Evolutionary conservation across 352 stramenopile genomes (phyloP), one percentile per base, ranked within the genome.

Genomic region (Phytopythium aichiense): DNA sequence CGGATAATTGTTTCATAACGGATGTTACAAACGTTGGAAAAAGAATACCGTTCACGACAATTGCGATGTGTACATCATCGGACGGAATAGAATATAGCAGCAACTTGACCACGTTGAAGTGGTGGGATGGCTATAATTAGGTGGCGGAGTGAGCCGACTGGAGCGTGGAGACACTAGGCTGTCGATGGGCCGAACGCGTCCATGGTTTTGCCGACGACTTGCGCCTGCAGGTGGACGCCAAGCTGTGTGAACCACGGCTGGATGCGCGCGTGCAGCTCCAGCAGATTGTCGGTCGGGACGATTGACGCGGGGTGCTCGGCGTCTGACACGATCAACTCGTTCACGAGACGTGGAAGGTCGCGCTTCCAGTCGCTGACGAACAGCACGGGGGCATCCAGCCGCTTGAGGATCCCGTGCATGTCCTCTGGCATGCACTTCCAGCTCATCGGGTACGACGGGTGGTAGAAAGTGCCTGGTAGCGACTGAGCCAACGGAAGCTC

Each of bases 381-480:
- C 13, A 88, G 60, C 46, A 88, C 79, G 1, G 79, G 79, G 2
- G 76, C 79, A n/a, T 81, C 65, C 31, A 81, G 67, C 5, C 67
- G 63, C 23, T 71, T 78, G 45, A 88, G 67, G 22, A 88, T 70
- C 0, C 72, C 65, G 37, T 88, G 79, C 11, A 88, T 66, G 45
- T 88, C 79, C 61, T 84, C 71, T 20, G 70, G 72, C 18, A 76
- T 65, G 42, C 79, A 88, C 7, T 77, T 78, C 79, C 79, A 88
- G 4, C 69, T 79, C 49, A 66, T 71, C 22, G 79, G 79, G 43
- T 88, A 88, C 38, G 79, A 79, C 18, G 79, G 79, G 51, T 88
- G 79, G 53, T 72, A 80, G 58, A 88, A 88, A 28, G 71, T 65
- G 35, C 77, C 77, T 4, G 77, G 77, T 18, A 66, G 61, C 22